Percentiles rank a stretch among this genome's conserved stretches.
These are phyloP conservation scores for Chytriomyces confervae DNA, from an alignment of 192 early-diverging fungal species.

Conservation along the genomic window DNA sequence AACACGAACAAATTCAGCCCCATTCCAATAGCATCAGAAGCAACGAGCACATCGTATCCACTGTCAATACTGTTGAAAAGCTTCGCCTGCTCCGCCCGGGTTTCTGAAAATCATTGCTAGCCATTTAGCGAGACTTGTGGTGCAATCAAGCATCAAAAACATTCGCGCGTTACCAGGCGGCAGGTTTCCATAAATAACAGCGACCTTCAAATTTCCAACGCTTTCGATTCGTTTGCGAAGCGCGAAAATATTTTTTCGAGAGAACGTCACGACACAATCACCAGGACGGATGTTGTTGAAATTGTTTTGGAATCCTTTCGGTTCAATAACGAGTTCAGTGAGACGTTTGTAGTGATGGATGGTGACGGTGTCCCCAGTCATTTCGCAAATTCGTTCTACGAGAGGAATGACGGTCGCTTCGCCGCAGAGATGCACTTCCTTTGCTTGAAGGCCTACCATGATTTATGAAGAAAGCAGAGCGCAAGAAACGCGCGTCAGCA, in stretches of 20 bases:
- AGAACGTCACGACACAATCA: slow-evolving; percentile 93
- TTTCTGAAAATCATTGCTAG: slow-evolving; percentile 56
- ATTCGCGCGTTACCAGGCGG: slow-evolving; percentile 71
- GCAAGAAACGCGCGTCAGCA: slow-evolving; percentile 35
- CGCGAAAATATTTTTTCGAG: slow-evolving; percentile 77
- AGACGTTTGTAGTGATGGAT: slow-evolving; percentile 79
- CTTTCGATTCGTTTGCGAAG: slow-evolving; percentile 80
- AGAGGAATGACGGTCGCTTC: slow-evolving; percentile 85
- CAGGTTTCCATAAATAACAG: slow-evolving; percentile 90
- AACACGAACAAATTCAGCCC: slow-evolving; percentile 83
- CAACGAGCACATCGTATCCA: slow-evolving; percentile 84
- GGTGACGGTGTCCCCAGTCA: slow-evolving; percentile 79
- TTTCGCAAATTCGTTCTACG: slow-evolving; percentile 72
- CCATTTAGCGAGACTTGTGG: background rate
- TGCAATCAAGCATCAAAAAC: background rate
- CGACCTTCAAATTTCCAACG: slow-evolving; percentile 73
- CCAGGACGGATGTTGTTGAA: slow-evolving; percentile 71
- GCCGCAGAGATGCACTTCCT: slow-evolving; percentile 92
- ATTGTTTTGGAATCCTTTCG: slow-evolving; percentile 60
- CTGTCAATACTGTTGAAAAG: slow-evolving; percentile 86
- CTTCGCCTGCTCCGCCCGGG: slow-evolving; percentile 82
- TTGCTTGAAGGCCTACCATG: slow-evolving; percentile 59
- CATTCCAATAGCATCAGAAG: slow-evolving; percentile 98
- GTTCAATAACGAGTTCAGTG: slow-evolving; percentile 64
- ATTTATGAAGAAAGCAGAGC: too few species aligned